Percentiles rank a stretch among this genome's conserved stretches.
Evolutionary conservation across 495 filamentous ascomycete species (phyloP).

Genomic region (Aspergillus sclerotiicarbonarius): DNA sequence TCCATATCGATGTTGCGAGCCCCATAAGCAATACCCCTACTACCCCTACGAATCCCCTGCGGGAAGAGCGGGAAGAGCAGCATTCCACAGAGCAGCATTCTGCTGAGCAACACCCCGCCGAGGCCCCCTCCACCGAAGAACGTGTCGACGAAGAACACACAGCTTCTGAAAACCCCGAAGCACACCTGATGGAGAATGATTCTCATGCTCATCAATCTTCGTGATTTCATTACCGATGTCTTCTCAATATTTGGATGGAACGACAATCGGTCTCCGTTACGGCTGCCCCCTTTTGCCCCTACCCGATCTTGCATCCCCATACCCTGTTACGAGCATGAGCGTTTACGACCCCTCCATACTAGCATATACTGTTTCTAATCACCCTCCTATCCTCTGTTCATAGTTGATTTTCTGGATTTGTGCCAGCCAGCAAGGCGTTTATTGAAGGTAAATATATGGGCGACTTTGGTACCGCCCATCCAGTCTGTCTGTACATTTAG

Average conservation of each 20-base stretch:
- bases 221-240: neutral
- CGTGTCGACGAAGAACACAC: too few relatives aligned
- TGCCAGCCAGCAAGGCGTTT: slow-evolving; percentile 24
- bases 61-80: slow-evolving; percentile 1
- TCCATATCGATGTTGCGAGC: slow-evolving; percentile 40
- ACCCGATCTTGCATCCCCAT: neutral
- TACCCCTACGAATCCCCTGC: slow-evolving; percentile 24
- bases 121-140: neutral
- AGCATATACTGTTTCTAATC: slow-evolving; percentile 5
- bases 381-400: slow-evolving; percentile 1
- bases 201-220: neutral
- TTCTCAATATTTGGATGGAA: neutral
- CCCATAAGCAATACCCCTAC: slow-evolving; percentile 32
- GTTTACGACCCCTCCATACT: slow-evolving; percentile 13
- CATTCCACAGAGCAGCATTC: neutral
- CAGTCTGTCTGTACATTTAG: slow-evolving; percentile 4
- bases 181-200: neutral
- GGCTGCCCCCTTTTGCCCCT: neutral
- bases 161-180: neutral
- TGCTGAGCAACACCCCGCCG: neutral
- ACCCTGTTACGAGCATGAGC: slow-evolving; percentile 13
- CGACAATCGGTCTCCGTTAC: neutral
- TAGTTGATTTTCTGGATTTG: slow-evolving; percentile 5
- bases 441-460: slow-evolving; percentile 2
- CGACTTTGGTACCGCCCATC: slow-evolving; percentile 1